Percentiles rank a stretch among this genome's conserved stretches.
phyloP scores from a whole-genome alignment of 108 stramenopile species.

The Phaeodactylum tricornutum region DNA sequence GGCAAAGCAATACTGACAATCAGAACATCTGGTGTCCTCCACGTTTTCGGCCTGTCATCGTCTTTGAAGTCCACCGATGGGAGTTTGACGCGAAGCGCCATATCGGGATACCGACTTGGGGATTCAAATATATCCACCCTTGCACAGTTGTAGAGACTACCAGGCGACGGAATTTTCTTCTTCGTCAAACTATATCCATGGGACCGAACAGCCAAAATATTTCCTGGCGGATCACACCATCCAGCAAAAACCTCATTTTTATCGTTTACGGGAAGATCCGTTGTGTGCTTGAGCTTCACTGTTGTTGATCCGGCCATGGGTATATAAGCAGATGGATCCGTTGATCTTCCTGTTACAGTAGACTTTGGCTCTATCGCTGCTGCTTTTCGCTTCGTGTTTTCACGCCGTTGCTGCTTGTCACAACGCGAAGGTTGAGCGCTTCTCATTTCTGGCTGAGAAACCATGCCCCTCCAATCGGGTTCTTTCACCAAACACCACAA shows the following conservation, averaged over 20 bases:
- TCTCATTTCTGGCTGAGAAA: too few relatives aligned
- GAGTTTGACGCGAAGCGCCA: constrained; percentile 54
- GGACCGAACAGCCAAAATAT: constrained; percentile 40
- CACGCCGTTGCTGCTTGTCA: neutral
- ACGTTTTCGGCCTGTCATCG: constrained; percentile 30
- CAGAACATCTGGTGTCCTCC: constrained; percentile 72
- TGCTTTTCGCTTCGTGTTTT: neutral
- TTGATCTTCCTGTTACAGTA: neutral
- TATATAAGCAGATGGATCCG: neutral
- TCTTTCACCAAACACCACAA: constrained; percentile 26
- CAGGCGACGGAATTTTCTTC: constrained; percentile 61
- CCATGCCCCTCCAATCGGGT: neutral
- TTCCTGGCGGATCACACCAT: constrained; percentile 36
- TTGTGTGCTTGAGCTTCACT: constrained; percentile 36
- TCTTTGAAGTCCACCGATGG: constrained; percentile 35
- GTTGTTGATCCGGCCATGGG: constrained; percentile 57
- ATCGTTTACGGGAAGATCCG: constrained; percentile 39
- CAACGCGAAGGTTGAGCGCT: neutral
- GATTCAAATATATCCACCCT: constrained; percentile 69
- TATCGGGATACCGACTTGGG: constrained; percentile 36
- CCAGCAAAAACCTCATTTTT: constrained; percentile 46
- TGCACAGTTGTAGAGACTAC: constrained; percentile 56
- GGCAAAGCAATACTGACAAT: constrained; percentile 58
- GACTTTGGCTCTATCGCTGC: neutral
- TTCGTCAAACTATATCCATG: constrained; percentile 64